Evolutionary conservation across 768 basidiomycete genomes (phyloP).

Genomic region (Phanerochaete sordida): DNA sequence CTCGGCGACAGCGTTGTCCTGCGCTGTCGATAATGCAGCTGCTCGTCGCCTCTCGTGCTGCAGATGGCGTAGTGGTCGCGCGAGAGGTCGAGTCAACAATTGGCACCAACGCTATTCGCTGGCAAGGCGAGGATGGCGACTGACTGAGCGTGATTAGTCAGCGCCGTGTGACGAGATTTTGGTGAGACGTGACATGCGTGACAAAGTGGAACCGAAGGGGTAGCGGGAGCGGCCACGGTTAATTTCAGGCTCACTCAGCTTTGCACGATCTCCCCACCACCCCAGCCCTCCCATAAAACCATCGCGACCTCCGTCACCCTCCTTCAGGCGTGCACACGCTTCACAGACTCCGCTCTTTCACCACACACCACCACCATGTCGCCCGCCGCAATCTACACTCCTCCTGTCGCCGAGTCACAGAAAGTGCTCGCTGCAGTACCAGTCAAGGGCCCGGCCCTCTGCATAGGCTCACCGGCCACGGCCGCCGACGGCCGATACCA

Average conservation of each 20-base stretch:
- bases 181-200: not conserved
- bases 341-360: not conserved
- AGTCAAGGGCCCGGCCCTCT: conserved; percentile 52
- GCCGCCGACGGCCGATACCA: conserved; percentile 83
- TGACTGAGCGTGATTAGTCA: conserved; percentile 2
- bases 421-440: conserved; percentile 24
- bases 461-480: conserved; percentile 73
- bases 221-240: not conserved
- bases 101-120: conserved; percentile 1
- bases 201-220: not conserved
- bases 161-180: conserved; percentile 1
- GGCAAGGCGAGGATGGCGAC: not conserved
- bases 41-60: not conserved
- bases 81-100: conserved; percentile 2
- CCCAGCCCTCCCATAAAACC: conserved; percentile 1
- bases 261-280: conserved; percentile 2
- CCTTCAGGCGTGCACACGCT: not conserved
- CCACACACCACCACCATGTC: conserved; percentile 42
- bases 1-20: not conserved
- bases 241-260: conserved; percentile 10
- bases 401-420: conserved; percentile 19
- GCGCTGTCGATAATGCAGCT: not conserved
- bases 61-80: not conserved
- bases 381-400: conserved; percentile 50
- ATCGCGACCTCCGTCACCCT: not conserved